Conservation (phyloP, 495 filamentous ascomycete genomes). For the Aspergillus leporis region DNA sequence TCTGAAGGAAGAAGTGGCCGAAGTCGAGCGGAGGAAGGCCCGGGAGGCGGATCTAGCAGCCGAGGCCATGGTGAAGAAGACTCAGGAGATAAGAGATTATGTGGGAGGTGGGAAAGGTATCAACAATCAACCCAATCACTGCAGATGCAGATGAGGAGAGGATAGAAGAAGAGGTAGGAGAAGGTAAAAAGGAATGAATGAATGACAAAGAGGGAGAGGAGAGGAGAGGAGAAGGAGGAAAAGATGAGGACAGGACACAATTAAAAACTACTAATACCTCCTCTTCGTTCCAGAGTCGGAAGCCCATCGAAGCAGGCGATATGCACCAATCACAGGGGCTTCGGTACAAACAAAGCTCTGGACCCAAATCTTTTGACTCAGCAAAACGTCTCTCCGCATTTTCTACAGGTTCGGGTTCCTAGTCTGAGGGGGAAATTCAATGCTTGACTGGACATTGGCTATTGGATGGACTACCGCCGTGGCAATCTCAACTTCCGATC, state of each 20-base stretch:
- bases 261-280: not conserved
- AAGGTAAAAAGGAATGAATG: slow-evolving; percentile 1
- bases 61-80: slow-evolving; percentile 52
- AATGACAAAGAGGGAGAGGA: slow-evolving; percentile 7
- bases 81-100: slow-evolving; percentile 8
- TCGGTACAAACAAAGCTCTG: slow-evolving; percentile 16
- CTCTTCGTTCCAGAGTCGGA: slow-evolving; percentile 8
- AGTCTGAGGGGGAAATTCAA: slow-evolving; percentile 4
- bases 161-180: slow-evolving; percentile 22
- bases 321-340: slow-evolving; percentile 22
- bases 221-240: slow-evolving; percentile 11
- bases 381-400: slow-evolving; percentile 20
- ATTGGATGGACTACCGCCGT: not conserved
- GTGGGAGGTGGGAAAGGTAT: slow-evolving; percentile 14
- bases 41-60: slow-evolving; percentile 53
- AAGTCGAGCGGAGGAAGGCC: slow-evolving; percentile 51
- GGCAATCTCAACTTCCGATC: not conserved
- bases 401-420: not conserved
- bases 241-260: slow-evolving; percentile 19
- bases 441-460: not conserved
- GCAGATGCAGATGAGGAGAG: slow-evolving; percentile 19
- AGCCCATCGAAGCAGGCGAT: not conserved
- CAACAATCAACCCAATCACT: slow-evolving; percentile 20
- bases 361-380: slow-evolving; percentile 27
- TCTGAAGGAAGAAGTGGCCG: slow-evolving; percentile 46